Base-by-base conservation (phyloP, 352 stramenopile genomes). In the Globisporangium parvum region DNA sequence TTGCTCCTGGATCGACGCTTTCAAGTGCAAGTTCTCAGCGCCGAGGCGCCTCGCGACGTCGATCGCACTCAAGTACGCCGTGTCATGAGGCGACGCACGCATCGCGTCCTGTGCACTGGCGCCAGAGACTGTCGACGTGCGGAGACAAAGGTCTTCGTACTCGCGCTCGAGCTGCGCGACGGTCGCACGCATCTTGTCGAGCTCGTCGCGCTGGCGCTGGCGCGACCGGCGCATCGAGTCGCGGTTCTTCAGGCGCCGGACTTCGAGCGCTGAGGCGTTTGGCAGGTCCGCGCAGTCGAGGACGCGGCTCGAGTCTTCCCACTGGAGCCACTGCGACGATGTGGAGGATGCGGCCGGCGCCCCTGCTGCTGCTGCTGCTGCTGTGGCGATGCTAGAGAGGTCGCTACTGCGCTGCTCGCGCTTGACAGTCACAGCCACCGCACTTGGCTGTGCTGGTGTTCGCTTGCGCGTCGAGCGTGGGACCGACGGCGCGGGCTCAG, bases 61-160 rank as follows among this genome's bases (percentile, higher is more conserved):
- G 20, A 66, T 48, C 6, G 69, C 68, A 18, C 71, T 31, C 8
- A 58, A 41, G 40, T 68, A 76, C 24, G 60, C 26, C 33, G 31
- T 11, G 10, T 37, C 31, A 62, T 66, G 21, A 54, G 45, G 53
- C 51, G 45, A 40, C 59, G 66, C 42, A 41, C 21, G 40, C 54
- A 28, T 28, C 26, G 26, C 5, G 26, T 5, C 26, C 5, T 28
- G 26, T 98, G 53, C 98, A 95, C 64, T 90, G 98, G 55, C 23
- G 39, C 55, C 2, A n/a, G 18, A 18, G 33, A 28, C 47, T 24
- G 48, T 17, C 9, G 48, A 18, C 15, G 68, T 62, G n/a, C 51
- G 52, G 9, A 80, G 41, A 44, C 70, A 74, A 1, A 85, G 63
- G 6, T 33, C 37, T 20, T 68, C 58, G 57, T 85, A 85, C 41